A percentile compares a stretch with the other conserved stretches of the same genome.
Evolutionary conservation across 805 yeast species (phyloP).

Genomic region (Starmerella vitae): DNA sequence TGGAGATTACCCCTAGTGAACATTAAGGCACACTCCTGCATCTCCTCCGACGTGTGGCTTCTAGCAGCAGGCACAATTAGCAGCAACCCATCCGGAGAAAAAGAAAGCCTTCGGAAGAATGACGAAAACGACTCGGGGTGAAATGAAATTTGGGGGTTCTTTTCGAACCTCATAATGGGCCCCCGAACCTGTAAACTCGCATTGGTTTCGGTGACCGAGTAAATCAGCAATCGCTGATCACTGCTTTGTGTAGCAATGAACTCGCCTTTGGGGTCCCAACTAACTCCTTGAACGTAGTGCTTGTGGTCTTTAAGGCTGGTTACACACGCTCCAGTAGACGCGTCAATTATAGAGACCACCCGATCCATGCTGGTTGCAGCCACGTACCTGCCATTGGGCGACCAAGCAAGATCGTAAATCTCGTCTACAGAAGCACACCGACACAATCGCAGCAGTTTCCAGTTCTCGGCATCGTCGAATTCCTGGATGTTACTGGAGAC

Average conservation of each 20-base stretch:
- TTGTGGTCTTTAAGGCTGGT: slow-evolving; percentile 56
- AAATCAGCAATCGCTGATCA: slow-evolving; percentile 70
- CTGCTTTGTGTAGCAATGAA: slow-evolving; percentile 79
- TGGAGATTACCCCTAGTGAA: slow-evolving; percentile 56
- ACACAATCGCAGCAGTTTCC: slow-evolving; percentile 47
- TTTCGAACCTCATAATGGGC: slow-evolving; percentile 6
- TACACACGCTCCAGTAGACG: slow-evolving; percentile 42
- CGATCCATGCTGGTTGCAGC: slow-evolving; percentile 92
- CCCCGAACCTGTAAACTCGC: neutral
- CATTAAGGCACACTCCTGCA: slow-evolving; percentile 57
- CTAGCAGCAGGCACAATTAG: slow-evolving; percentile 57
- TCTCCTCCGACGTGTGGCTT: neutral
- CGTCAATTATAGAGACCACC: slow-evolving; percentile 53
- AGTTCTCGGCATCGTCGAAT: slow-evolving; percentile 42
- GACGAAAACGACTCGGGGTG: slow-evolving; percentile 83
- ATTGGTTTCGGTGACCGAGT: slow-evolving; percentile 28
- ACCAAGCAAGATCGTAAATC: slow-evolving; percentile 86
- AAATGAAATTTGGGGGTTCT: slow-evolving; percentile 5
- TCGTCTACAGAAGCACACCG: slow-evolving; percentile 42
- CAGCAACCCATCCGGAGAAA: slow-evolving; percentile 82
- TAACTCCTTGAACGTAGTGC: slow-evolving; percentile 90
- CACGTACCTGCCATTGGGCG: slow-evolving; percentile 63
- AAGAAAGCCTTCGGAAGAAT: slow-evolving; percentile 72
- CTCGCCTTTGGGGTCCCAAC: slow-evolving; percentile 83
- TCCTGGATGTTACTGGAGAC: slow-evolving; percentile 27